Percentiles rank a stretch among this genome's conserved stretches.
Conservation (phyloP, 140 eudicot genomes). For the Ambrosia hybrid region DNA sequence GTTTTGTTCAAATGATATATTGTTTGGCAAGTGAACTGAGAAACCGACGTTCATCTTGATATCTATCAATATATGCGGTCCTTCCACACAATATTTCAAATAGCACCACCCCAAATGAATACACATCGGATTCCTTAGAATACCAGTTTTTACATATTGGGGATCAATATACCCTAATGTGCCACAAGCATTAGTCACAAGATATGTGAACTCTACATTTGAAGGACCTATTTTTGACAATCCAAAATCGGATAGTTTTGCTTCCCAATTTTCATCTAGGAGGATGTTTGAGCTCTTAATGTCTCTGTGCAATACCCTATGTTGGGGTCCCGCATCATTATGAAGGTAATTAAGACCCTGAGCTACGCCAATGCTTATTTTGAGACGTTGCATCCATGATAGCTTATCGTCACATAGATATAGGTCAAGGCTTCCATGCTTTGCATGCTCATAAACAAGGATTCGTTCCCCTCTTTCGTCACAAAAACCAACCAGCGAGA, state of each 20-base stretch:
- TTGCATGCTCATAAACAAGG: conserved; percentile 13
- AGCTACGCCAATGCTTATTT: conserved; percentile 14
- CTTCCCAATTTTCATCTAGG: conserved; percentile 2
- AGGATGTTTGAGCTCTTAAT: conserved; percentile 1
- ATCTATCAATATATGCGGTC: no score
- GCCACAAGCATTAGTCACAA: conserved; percentile 14
- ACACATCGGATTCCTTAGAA: background rate
- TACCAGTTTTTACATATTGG: background rate
- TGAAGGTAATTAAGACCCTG: conserved; percentile 13
- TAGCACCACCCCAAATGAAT: no score
- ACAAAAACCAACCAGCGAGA: conserved; percentile 3
- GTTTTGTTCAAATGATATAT: no score
- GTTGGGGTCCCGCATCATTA: conserved; percentile 5
- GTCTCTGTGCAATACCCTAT: background rate
- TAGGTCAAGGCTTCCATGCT: conserved; percentile 2
- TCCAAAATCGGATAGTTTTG: conserved; percentile 12
- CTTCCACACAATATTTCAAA: no score
- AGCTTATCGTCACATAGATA: background rate
- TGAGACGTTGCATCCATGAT: background rate
- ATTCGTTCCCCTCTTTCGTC: background rate
- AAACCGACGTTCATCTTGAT: background rate
- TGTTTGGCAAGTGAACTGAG: background rate
- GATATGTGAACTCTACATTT: conserved; percentile 4
- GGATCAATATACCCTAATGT: background rate
- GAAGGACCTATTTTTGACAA: conserved; percentile 10